Evolutionary conservation across 2,329 filamentous ascomycete species (phyloP).

Genomic region (Trichocomaceae sp.): DNA sequence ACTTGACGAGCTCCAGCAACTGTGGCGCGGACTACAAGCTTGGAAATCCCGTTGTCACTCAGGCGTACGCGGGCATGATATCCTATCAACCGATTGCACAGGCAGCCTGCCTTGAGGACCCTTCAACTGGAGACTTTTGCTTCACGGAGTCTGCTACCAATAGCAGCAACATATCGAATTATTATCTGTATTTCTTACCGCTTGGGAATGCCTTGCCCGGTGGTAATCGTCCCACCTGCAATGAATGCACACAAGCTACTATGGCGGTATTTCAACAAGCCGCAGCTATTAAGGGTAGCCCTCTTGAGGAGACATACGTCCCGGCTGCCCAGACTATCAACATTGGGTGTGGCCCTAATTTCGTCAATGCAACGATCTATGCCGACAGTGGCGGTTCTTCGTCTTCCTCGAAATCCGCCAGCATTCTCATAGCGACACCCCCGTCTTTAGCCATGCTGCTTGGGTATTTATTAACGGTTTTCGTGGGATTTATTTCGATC

Average conservation of each 20-base stretch:
- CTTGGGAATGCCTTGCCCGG: constrained; percentile 65
- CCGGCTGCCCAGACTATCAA: constrained; percentile 68
- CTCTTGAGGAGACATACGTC: constrained; percentile 63
- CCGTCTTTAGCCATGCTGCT: not conserved
- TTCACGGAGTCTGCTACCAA: constrained; percentile 83
- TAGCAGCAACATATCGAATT: constrained; percentile 59
- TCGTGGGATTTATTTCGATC: not conserved
- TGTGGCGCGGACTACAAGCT: constrained; percentile 65
- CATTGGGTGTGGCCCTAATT: constrained; percentile 51
- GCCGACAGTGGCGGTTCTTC: constrained; percentile 18
- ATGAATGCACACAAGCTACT: constrained; percentile 66
- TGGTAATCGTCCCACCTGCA: constrained; percentile 66
- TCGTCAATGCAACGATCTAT: constrained; percentile 45
- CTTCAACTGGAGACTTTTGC: constrained; percentile 60
- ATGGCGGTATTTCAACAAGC: constrained; percentile 75
- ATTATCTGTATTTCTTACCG: constrained; percentile 79
- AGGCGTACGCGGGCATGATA: constrained; percentile 68
- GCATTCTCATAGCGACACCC: constrained; percentile 1
- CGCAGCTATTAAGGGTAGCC: constrained; percentile 58
- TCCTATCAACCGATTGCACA: constrained; percentile 73
- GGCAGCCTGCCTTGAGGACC: constrained; percentile 70
- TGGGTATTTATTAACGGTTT: not conserved
- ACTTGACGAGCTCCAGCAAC: constrained; percentile 56
- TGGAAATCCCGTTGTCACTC: constrained; percentile 62
- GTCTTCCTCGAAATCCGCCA: not conserved